A percentile compares a stretch with the other conserved stretches of the same genome.
These are phyloP conservation scores for Apiotrichum mycotoxinovorans DNA, from an alignment of 1,284 basidiomycete species.

Conservation along the genomic window DNA sequence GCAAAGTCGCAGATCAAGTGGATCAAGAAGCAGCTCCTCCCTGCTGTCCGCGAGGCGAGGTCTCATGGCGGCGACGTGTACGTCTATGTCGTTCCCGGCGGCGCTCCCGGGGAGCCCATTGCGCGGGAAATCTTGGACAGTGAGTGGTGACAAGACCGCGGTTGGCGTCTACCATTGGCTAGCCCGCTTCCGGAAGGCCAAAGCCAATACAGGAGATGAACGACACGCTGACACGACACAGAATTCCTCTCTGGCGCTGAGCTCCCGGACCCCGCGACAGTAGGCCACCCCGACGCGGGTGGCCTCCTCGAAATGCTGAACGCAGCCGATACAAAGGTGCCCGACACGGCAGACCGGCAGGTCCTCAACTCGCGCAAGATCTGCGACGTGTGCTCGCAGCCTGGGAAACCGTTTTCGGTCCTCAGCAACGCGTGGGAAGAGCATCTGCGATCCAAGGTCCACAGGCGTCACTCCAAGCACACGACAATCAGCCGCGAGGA, in stretches of 20 bases:
- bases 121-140: conserved; percentile 58
- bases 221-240: conserved; percentile 40
- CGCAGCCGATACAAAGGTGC: conserved; percentile 30
- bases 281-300: conserved; percentile 58
- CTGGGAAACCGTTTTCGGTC: conserved; percentile 69
- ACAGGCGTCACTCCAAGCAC: conserved; percentile 48
- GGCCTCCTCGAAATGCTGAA: conserved; percentile 55
- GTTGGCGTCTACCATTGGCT: not conserved
- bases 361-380: conserved; percentile 61
- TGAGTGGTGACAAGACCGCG: conserved; percentile 28
- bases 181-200: too few relatives aligned
- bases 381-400: conserved; percentile 68
- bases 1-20: conserved; percentile 88
- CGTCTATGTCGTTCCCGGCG: conserved; percentile 54
- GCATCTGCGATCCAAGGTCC: conserved; percentile 62
- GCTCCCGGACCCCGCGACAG: conserved; percentile 60
- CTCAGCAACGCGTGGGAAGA: conserved; percentile 63
- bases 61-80: conserved; percentile 42
- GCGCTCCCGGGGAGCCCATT: conserved; percentile 58
- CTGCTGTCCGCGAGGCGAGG: conserved; percentile 62
- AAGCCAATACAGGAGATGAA: too few relatives aligned
- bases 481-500: conserved; percentile 12
- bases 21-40: conserved; percentile 86
- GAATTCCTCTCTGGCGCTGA: conserved; percentile 59
- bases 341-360: conserved; percentile 56